phyloP scores from a whole-genome alignment of 2,329 filamentous ascomycete species.

The Rutstroemia sp. region DNA sequence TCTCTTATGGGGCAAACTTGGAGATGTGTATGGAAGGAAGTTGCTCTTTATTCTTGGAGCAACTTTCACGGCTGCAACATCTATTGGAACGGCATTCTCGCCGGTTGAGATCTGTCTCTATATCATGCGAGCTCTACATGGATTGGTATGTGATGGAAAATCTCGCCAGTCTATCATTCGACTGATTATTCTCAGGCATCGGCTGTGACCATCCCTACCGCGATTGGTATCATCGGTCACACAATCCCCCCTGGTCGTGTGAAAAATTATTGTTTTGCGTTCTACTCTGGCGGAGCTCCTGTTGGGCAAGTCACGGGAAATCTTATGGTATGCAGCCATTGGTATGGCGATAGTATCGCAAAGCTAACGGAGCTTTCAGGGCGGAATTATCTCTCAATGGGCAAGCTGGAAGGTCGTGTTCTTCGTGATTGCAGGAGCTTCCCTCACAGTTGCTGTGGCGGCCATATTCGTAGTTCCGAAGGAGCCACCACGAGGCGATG shows the following conservation, averaged over 20 bases:
- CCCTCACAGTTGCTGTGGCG: conserved; percentile 46
- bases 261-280: conserved; percentile 64
- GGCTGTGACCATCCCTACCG: conserved; percentile 63
- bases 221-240: conserved; percentile 61
- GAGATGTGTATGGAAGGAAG: conserved; percentile 42
- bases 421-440: conserved; percentile 55
- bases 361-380: conserved; percentile 36
- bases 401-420: conserved; percentile 62
- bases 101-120: conserved; percentile 62
- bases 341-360: background rate
- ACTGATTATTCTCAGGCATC: conserved; percentile 22
- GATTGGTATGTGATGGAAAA: conserved; percentile 37
- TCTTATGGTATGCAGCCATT: conserved; percentile 14
- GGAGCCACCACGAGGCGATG: conserved; percentile 30
- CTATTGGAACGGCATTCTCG: conserved; percentile 55
- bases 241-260: conserved; percentile 61
- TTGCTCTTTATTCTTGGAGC: conserved; percentile 42
- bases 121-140: conserved; percentile 58
- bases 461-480: conserved; percentile 54
- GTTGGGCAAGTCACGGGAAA: conserved; percentile 60
- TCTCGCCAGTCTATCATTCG: background rate
- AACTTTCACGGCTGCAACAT: conserved; percentile 52
- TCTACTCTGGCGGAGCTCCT: conserved; percentile 57
- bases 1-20: conserved; percentile 41
- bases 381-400: conserved; percentile 54